Percentiles rank a stretch among this genome's conserved stretches.
Evolutionary conservation across 805 yeast genomes (phyloP).

Genomic region (Schwanniomyces vanrijiae): DNA sequence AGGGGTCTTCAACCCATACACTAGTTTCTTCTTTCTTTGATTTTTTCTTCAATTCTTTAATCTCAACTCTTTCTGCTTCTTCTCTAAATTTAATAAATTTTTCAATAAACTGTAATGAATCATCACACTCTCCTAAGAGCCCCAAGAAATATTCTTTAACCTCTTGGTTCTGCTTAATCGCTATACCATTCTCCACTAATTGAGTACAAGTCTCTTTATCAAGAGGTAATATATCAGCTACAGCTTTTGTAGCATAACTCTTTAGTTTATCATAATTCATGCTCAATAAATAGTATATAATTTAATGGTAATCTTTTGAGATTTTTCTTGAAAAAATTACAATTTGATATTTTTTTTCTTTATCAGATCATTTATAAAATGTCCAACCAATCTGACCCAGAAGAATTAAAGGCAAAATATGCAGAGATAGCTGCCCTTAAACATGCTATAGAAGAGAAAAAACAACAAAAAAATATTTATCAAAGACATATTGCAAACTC

Average conservation of each 20-base stretch:
- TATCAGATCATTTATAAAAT: neutral
- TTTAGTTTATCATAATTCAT: slow-evolving; percentile 16
- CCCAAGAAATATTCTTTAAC: slow-evolving; percentile 54
- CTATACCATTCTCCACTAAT: slow-evolving; percentile 53
- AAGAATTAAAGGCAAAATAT: slow-evolving; percentile 22
- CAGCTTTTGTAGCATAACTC: slow-evolving; percentile 25
- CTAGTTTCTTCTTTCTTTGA: neutral
- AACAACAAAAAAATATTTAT: slow-evolving; percentile 4
- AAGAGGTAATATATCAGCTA: slow-evolving; percentile 49
- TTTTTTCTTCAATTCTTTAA: neutral
- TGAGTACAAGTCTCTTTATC: slow-evolving; percentile 57
- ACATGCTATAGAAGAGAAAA: slow-evolving; percentile 23
- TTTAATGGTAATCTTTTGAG: neutral
- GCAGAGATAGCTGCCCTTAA: slow-evolving; percentile 30
- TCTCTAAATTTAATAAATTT: slow-evolving; percentile 42
- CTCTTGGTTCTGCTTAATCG: slow-evolving; percentile 46
- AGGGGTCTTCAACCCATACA: slow-evolving; percentile 1
- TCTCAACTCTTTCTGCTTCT: slow-evolving; percentile 19
- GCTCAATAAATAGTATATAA: neutral
- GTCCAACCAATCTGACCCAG: slow-evolving; percentile 13
- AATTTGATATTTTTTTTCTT: neutral
- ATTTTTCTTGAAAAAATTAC: neutral
- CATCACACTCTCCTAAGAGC: slow-evolving; percentile 58
- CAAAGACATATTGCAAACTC: neutral
- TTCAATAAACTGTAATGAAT: slow-evolving; percentile 46